phyloP scores from a whole-genome alignment of 257 asterid species.

The Oldenlandia corymbosa region DNA sequence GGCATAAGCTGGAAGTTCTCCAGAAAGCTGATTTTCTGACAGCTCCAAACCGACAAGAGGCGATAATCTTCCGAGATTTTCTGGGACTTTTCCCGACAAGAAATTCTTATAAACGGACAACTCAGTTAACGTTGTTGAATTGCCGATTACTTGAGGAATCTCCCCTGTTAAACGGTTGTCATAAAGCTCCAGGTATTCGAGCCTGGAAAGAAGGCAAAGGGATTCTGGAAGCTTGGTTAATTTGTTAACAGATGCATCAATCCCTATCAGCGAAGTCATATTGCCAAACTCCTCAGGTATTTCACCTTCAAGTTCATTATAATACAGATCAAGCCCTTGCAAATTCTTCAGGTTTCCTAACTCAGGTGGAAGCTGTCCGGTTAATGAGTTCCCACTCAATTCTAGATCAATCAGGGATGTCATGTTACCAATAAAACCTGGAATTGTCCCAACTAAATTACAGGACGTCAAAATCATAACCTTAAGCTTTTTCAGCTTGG shows the following conservation, averaged over 20 bases:
- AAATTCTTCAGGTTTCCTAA: slow-evolving; percentile 50
- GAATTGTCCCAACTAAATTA: slow-evolving; percentile 53
- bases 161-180: slow-evolving; percentile 63
- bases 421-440: slow-evolving; percentile 50
- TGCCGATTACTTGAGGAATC: slow-evolving; percentile 53
- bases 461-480: slow-evolving; percentile 53
- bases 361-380: slow-evolving; percentile 60
- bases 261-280: slow-evolving; percentile 41
- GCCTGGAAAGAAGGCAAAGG: slow-evolving; percentile 57
- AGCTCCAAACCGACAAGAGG: slow-evolving; percentile 58
- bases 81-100: slow-evolving; percentile 68
- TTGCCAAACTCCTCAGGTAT: slow-evolving; percentile 79
- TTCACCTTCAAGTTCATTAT: slow-evolving; percentile 64
- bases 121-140: slow-evolving; percentile 49
- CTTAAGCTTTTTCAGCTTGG: slow-evolving; percentile 37
- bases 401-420: slow-evolving; percentile 74
- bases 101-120: slow-evolving; percentile 65
- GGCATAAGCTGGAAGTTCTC: slow-evolving; percentile 54
- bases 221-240: slow-evolving; percentile 51
- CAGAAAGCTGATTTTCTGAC: slow-evolving; percentile 69
- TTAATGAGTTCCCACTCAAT: slow-evolving; percentile 54
- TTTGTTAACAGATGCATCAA: slow-evolving; percentile 74
- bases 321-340: slow-evolving; percentile 72
- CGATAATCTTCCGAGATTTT: slow-evolving; percentile 53
- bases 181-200: slow-evolving; percentile 58